Percentiles rank a stretch among this genome's conserved stretches.
Evolutionary conservation across 345 rosid genomes (phyloP).

Genomic region (Cardiospermum halicacabum): DNA sequence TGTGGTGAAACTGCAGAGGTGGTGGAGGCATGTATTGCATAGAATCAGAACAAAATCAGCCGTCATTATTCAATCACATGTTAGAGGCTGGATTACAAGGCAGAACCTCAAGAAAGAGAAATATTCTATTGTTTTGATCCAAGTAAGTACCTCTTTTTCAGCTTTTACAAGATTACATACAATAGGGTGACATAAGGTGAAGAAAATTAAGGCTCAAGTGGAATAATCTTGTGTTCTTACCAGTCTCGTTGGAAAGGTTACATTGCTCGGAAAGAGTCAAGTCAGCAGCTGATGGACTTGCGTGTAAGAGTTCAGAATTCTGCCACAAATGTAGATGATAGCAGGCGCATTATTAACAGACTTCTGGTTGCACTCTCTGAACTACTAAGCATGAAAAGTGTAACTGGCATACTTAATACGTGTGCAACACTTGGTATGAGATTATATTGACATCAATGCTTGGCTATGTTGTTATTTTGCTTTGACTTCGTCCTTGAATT

Average conservation of each 20-base stretch:
- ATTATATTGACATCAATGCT: neutral
- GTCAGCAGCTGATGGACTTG: slow-evolving; percentile 50
- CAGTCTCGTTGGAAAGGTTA: slow-evolving; percentile 89
- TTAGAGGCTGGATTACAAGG: slow-evolving; percentile 61
- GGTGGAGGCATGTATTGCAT: slow-evolving; percentile 64
- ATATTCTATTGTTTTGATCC: slow-evolving; percentile 46
- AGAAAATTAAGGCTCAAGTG: neutral
- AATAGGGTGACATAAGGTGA: neutral
- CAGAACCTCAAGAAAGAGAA: slow-evolving; percentile 37
- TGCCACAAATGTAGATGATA: slow-evolving; percentile 77
- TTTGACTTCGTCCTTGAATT: neutral
- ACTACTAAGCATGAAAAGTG: slow-evolving; percentile 64
- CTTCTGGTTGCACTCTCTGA: slow-evolving; percentile 75
- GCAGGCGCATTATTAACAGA: slow-evolving; percentile 68
- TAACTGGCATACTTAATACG: slow-evolving; percentile 74
- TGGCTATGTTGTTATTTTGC: neutral
- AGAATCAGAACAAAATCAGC: slow-evolving; percentile 48
- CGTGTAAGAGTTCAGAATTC: slow-evolving; percentile 63
- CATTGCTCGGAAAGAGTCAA: slow-evolving; percentile 62
- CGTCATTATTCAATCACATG: slow-evolving; percentile 48
- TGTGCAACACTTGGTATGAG: slow-evolving; percentile 73
- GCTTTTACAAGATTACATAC: neutral
- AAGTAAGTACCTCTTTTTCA: slow-evolving; percentile 42
- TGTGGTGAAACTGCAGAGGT: slow-evolving; percentile 70
- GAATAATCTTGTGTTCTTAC: neutral